Evolutionary conservation across 495 filamentous ascomycete genomes (phyloP), one percentile per base, ranked within the genome.

Genomic region (Aspergillus ostianus): DNA sequence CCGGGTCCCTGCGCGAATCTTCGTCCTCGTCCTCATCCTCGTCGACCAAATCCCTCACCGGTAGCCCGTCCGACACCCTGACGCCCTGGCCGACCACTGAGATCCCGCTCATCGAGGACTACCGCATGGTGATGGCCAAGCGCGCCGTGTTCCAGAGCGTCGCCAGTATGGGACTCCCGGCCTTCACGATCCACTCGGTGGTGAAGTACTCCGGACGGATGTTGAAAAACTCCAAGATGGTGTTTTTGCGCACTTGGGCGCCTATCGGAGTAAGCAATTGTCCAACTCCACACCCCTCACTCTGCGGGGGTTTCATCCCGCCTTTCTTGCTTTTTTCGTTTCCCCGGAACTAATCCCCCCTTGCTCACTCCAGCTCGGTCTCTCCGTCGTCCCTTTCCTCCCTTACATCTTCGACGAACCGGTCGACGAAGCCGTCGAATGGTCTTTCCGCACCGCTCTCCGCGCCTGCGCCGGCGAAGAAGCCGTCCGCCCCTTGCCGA

Each of bases 341-440:
- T 54, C 32, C 46, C 36, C 26, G 29, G 2, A 19, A 18, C 47
- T 18, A 15, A 23, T n/a, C n/a, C 32, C 45, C n/a, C 54, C 29
- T 32, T 26, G 55, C 55, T n/a, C 5, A n/a, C 27, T n/a, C 46
- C 65, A 87, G 63, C 82, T 98, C 30, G 94, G 94, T 54, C 77
- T 98, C 51, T 79, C 90, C 5, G 85, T 92, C 36, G 93, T 98
- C 21, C 94, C 94, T 8, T 89, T 91, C 73, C 75, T 98, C 49
- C 94, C 94, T 0, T 92, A 81, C 57, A 68, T 97, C 46, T 98
- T 98, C 69, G 94, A 98, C 66, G 83, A 97, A 67, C 93, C 94
- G 10, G 90, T 98, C 23, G 94, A 97, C 72, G 79, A 90, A 56
- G 91, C 88, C 0, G 87, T 96, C 3, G 93, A 97, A 65, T 96